Evolutionary conservation across 306 rosid species (phyloP), one percentile per base, ranked within the genome.

Genomic region (Alnus glutinosa): DNA sequence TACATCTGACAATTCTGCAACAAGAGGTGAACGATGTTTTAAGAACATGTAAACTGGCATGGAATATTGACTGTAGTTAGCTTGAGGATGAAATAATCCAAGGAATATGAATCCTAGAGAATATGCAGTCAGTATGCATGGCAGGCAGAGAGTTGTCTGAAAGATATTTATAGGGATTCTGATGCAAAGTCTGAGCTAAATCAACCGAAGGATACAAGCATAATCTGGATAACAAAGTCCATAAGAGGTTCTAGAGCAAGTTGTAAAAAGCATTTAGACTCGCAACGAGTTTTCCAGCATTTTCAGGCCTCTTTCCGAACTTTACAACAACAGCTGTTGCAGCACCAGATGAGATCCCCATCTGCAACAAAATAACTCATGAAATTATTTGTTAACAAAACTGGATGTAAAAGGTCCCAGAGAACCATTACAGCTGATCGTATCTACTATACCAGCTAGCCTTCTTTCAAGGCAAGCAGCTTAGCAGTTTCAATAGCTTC

Each of bases 341-440:
- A n/a, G 96, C 97, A 72, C 98, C 94, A 5, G 98, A 94, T 61
- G 98, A 94, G 76, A 94, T 84, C 50, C 97, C 96, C 82, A 90
- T 61, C 58, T 44, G 15, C 49, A 52, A 36, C 62, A 11, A 36
- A 30, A 18, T 14, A 36, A 7, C 8, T 3, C 4, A 39, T 32
- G 70, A 16, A 16, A 15, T 48, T 46, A 3, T 39, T 18, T 39
- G 48, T 37, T 13, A 15, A 14, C 6, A 5, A 59, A 75, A 57
- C 1, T 9, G 36, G 30, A 57, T 57, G 34, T 57, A 1, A 52
- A 69, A 30, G 62, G 7, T 37, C n/a, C 1, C 23, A 0, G 36
- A 18, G 74, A 19, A 46, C 61, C 58, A n/a, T 23, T 58, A 58
- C 64, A 49, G 52, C 52, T 49, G 15, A 49, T 49, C 36, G 63